Percentiles rank a stretch among this genome's conserved stretches.
These are phyloP conservation scores for Elymus sibiricus DNA, from an alignment of 176 grass and related monocot genomes.

Conservation along the genomic window DNA sequence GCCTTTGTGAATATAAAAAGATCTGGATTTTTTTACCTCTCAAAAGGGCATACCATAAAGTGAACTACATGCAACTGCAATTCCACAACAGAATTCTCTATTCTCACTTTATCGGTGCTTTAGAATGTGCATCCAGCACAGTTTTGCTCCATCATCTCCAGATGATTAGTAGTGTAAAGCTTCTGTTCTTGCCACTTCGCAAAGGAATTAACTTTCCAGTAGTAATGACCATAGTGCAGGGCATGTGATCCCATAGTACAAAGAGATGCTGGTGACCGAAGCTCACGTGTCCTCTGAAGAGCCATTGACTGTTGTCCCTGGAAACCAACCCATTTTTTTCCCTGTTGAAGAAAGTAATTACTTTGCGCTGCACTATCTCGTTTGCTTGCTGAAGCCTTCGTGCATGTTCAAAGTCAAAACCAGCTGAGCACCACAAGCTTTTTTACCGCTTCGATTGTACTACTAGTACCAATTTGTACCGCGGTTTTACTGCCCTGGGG, in stretches of 20 bases:
- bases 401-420: too few species aligned
- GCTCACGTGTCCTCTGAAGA: constrained; percentile 22
- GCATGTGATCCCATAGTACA: constrained; percentile 24
- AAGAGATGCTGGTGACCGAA: neutral
- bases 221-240: constrained; percentile 12
- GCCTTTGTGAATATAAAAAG: neutral
- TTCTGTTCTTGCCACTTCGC: constrained; percentile 12
- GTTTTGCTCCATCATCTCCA: constrained; percentile 7
- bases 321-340: neutral
- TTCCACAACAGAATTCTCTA: constrained; percentile 29
- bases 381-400: too few species aligned
- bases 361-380: too few species aligned
- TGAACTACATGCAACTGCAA: constrained; percentile 9
- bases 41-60: neutral
- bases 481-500: neutral
- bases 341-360: too few species aligned
- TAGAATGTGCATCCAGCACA: neutral
- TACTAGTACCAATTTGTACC: neutral
- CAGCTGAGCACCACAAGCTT: neutral
- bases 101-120: constrained; percentile 12
- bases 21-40: neutral
- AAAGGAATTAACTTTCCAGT: constrained; percentile 28
- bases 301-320: constrained; percentile 28
- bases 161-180: constrained; percentile 29
- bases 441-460: neutral